A percentile compares a stretch with the other conserved stretches of the same genome.
These are phyloP conservation scores for Hysterangium stoloniferum DNA, from an alignment of 768 basidiomycete species.

Conservation along the genomic window DNA sequence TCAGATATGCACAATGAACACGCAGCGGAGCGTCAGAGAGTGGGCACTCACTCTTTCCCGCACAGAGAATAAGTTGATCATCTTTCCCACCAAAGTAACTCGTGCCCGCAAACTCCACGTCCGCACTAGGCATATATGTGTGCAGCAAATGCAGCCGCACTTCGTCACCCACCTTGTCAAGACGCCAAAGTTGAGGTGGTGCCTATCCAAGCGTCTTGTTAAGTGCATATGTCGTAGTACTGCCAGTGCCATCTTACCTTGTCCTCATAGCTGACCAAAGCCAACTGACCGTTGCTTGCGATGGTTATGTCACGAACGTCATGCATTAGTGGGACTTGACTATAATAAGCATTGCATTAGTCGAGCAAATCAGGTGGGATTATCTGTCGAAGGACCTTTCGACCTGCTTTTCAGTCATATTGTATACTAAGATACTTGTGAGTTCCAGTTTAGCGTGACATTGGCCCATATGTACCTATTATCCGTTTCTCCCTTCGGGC, in stretches of 20 bases:
- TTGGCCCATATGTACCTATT: too few relatives aligned
- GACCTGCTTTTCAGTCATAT: slow-evolving; percentile 52
- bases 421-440: slow-evolving; percentile 44
- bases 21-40: not conserved
- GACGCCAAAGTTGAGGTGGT: slow-evolving; percentile 20
- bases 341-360: slow-evolving; percentile 20
- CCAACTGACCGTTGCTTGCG: slow-evolving; percentile 50
- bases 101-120: slow-evolving; percentile 70
- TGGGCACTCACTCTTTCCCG: slow-evolving; percentile 51
- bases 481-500: slow-evolving; percentile 68
- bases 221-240: not conserved
- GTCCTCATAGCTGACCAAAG: slow-evolving; percentile 67
- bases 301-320: slow-evolving; percentile 67
- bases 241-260: slow-evolving; percentile 39
- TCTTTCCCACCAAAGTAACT: slow-evolving; percentile 79
- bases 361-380: not conserved
- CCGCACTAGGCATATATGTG: slow-evolving; percentile 62
- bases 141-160: slow-evolving; percentile 42
- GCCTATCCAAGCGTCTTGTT: slow-evolving; percentile 10
- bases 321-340: slow-evolving; percentile 65
- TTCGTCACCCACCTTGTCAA: slow-evolving; percentile 17
- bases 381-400: slow-evolving; percentile 46
- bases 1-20: slow-evolving; percentile 1
- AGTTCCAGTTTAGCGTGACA: slow-evolving; percentile 17
- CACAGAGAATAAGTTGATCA: slow-evolving; percentile 71